Conservation (phyloP, 2,329 filamentous ascomycete species). For the Penicillium sp. region DNA sequence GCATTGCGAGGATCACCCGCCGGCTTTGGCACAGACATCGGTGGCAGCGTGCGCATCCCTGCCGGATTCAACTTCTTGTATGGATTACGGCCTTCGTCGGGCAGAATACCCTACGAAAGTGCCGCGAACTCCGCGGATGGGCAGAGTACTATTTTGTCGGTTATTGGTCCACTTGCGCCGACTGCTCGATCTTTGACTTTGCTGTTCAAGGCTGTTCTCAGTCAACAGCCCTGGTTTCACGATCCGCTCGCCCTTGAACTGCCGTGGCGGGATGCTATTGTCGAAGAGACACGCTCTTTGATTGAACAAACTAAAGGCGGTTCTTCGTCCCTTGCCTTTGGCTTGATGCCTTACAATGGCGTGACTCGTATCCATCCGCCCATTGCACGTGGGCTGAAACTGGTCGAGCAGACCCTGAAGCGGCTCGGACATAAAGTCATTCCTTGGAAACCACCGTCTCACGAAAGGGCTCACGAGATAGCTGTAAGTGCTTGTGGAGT, state of each 20-base stretch:
- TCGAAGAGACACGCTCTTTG: constrained; percentile 36
- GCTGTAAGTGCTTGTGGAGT: constrained; percentile 34
- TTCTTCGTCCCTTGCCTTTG: constrained; percentile 51
- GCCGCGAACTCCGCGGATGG: constrained; percentile 65
- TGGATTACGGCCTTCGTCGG: constrained; percentile 55
- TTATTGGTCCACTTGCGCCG: constrained; percentile 62
- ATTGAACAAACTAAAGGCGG: constrained; percentile 36
- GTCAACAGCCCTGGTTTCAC: constrained; percentile 61
- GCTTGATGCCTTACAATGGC: constrained; percentile 54
- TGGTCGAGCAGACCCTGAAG: constrained; percentile 50
- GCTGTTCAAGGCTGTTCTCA: constrained; percentile 56
- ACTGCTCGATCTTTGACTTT: constrained; percentile 56
- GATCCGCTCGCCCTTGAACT: constrained; percentile 66
- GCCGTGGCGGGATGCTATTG: constrained; percentile 59
- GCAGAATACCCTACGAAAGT: constrained; percentile 55
- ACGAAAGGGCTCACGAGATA: constrained; percentile 41
- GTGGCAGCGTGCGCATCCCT: constrained; percentile 59
- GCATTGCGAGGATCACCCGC: constrained; percentile 53
- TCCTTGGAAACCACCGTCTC: constrained; percentile 57
- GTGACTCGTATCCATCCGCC: constrained; percentile 56
- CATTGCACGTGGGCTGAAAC: constrained; percentile 53
- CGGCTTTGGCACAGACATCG: constrained; percentile 59
- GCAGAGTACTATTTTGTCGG: constrained; percentile 61
- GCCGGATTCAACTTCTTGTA: constrained; percentile 60
- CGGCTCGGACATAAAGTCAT: constrained; percentile 58